phyloP scores from a whole-genome alignment of 1,139 yeast genomes.

The Pichia sp. region DNA sequence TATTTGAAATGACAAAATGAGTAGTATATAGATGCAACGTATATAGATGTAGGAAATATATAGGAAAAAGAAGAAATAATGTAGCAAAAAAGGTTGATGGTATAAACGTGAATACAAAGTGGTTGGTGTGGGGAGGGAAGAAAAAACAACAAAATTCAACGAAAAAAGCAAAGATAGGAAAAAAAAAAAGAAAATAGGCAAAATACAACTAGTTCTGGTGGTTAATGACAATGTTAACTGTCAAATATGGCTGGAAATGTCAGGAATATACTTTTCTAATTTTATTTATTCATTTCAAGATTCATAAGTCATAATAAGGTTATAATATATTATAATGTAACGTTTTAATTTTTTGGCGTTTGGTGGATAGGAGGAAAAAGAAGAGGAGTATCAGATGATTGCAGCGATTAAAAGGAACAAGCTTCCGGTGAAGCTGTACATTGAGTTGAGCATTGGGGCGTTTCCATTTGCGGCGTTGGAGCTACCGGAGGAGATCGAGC shows the following conservation, averaged over 20 bases:
- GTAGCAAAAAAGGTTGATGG: not conserved
- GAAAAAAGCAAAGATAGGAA: not conserved
- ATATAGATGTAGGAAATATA: not conserved
- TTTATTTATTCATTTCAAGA: not conserved
- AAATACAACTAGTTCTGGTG: not conserved
- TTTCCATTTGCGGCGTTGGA: not conserved
- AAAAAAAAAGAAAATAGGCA: not conserved
- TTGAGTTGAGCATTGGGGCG: not conserved
- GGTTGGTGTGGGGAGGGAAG: not conserved
- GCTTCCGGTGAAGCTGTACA: conserved; percentile 1
- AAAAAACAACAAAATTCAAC: not conserved
- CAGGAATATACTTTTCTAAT: not conserved
- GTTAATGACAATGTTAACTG: not conserved
- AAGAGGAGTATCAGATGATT: not conserved
- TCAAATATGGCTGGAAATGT: not conserved
- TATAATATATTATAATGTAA: not conserved
- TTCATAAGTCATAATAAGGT: not conserved
- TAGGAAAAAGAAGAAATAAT: not conserved
- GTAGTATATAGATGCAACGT: not conserved
- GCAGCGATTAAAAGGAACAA: conserved; percentile 3
- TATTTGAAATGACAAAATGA: not conserved
- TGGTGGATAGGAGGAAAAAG: not conserved
- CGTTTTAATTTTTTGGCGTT: not conserved
- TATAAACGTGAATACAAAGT: not conserved
- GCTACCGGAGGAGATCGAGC: conserved; percentile 5